Evolutionary conservation across 352 stramenopile species (phyloP).

Genomic region (Globisporangium uncinulatum): DNA sequence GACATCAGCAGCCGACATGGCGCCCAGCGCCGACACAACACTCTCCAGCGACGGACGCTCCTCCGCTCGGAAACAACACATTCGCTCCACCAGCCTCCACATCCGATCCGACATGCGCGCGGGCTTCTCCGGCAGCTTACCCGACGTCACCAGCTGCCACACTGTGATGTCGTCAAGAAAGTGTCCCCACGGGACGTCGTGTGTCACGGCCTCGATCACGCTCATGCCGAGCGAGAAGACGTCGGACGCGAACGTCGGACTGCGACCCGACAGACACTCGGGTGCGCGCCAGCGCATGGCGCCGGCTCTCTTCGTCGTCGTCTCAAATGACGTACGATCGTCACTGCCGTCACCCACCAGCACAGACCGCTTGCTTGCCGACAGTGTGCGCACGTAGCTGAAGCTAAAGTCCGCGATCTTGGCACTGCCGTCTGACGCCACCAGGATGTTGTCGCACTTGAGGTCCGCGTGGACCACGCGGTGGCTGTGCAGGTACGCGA

Average conservation of each 20-base stretch:
- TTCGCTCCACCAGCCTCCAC: no score
- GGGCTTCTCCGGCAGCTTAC: neutral
- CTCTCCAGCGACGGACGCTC: no score
- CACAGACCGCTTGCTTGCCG: neutral
- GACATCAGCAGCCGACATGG: no score
- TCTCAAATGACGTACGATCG: neutral
- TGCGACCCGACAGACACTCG: neutral
- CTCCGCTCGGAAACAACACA: no score
- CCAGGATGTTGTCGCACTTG: constrained; percentile 54
- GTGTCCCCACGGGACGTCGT: neutral
- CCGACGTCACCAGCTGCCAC: constrained; percentile 15
- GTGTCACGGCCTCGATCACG: constrained; percentile 2
- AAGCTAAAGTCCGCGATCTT: constrained; percentile 8
- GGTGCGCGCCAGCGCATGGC: neutral
- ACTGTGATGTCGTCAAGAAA: constrained; percentile 15
- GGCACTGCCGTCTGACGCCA: neutral
- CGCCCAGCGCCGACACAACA: no score
- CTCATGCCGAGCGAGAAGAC: constrained; percentile 6
- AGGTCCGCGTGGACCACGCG: constrained; percentile 69
- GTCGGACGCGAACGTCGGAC: constrained; percentile 1
- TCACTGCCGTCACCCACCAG: no score
- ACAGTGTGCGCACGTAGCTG: constrained; percentile 1
- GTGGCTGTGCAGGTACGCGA: constrained; percentile 40
- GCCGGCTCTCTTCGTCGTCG: neutral
- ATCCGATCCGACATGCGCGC: neutral